These are phyloP conservation scores for Nakaseomyces nivariensis DNA, from an alignment of 1,139 yeast species.

Conservation along the genomic window DNA sequence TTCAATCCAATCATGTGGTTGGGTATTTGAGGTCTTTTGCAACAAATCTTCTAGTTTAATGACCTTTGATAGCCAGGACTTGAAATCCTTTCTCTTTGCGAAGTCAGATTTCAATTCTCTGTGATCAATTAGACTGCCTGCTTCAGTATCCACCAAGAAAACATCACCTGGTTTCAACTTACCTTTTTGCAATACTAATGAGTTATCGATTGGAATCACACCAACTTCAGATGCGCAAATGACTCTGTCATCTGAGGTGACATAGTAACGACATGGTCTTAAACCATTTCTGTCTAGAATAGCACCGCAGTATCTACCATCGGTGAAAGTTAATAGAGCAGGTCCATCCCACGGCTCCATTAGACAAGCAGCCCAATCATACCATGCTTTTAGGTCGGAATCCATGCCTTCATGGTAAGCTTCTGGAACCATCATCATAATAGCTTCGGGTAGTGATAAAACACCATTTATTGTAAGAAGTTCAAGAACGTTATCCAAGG, in stretches of 20 bases:
- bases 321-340: constrained; percentile 91
- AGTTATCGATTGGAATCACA: constrained; percentile 82
- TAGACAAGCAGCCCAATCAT: constrained; percentile 98
- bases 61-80: constrained; percentile 84
- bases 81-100: constrained; percentile 82
- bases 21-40: constrained; percentile 33
- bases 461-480: constrained; percentile 86
- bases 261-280: constrained; percentile 96
- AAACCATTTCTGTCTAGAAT: constrained; percentile 94
- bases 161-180: constrained; percentile 93
- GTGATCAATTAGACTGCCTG: constrained; percentile 89
- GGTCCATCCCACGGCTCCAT: constrained; percentile 99
- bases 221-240: constrained; percentile 99
- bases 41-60: constrained; percentile 71
- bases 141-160: constrained; percentile 88
- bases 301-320: constrained; percentile 97
- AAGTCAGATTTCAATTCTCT: constrained; percentile 74
- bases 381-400: constrained; percentile 84
- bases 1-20: constrained; percentile 16
- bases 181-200: constrained; percentile 77
- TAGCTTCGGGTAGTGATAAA: constrained; percentile 88
- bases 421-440: constrained; percentile 94
- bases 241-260: constrained; percentile 89
- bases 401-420: constrained; percentile 98
- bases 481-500: constrained; percentile 91